These are phyloP conservation scores for Primulina huaijiensis DNA, from an alignment of 257 asterid genomes.

Conservation along the genomic window DNA sequence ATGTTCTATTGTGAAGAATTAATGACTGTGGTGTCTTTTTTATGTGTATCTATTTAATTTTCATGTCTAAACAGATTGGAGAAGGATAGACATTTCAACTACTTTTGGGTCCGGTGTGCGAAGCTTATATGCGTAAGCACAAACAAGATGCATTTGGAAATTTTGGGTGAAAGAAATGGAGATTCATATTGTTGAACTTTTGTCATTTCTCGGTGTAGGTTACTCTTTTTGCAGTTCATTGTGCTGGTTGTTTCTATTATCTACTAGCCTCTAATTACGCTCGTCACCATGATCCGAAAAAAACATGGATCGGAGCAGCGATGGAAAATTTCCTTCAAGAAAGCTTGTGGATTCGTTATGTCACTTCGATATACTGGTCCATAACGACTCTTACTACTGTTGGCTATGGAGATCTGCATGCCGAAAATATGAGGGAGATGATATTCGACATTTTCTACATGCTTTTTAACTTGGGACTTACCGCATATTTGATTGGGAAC, in stretches of 20 bases:
- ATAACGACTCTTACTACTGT: conserved; percentile 49
- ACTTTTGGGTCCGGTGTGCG: conserved; percentile 51
- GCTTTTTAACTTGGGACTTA: conserved; percentile 50
- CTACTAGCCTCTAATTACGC: conserved; percentile 28
- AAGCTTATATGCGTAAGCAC: conserved; percentile 53
- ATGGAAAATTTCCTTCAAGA: conserved; percentile 30
- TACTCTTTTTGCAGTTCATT: conserved; percentile 37
- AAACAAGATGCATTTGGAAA: background rate
- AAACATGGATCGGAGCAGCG: conserved; percentile 46
- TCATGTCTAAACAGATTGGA: conserved; percentile 40
- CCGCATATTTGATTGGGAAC: conserved; percentile 54
- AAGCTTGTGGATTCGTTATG: conserved; percentile 45
- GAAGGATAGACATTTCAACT: conserved; percentile 45
- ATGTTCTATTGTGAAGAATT: background rate
- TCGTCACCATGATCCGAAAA: conserved; percentile 24
- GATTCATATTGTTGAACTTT: conserved; percentile 3
- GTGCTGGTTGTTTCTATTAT: conserved; percentile 28
- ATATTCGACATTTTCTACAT: conserved; percentile 38
- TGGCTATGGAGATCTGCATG: conserved; percentile 66
- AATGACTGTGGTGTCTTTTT: background rate
- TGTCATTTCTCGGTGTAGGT: conserved; percentile 35
- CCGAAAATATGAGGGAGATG: conserved; percentile 44
- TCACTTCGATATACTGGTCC: conserved; percentile 55
- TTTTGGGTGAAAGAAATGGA: background rate
- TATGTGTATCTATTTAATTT: background rate